Evolutionary conservation across 441 rosid genomes (phyloP).

Genomic region (Dalechampia spathulata): DNA sequence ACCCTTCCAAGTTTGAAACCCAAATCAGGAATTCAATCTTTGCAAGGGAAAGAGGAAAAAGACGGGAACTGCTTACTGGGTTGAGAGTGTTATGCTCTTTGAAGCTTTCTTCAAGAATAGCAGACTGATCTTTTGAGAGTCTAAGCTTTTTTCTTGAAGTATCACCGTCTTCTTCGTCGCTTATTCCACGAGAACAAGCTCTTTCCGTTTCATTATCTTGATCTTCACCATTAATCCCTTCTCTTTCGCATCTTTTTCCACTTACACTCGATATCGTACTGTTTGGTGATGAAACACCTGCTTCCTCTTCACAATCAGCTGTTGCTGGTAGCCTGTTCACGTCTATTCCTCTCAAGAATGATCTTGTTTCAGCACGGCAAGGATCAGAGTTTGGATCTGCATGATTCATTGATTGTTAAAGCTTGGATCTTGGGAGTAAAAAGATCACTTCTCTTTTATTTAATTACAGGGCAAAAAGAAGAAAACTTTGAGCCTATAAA

Average conservation of each 20-base stretch:
- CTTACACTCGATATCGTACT: slow-evolving; percentile 77
- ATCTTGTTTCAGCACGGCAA: slow-evolving; percentile 40
- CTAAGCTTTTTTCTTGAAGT: slow-evolving; percentile 81
- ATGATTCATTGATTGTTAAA: not conserved
- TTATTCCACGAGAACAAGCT: slow-evolving; percentile 61
- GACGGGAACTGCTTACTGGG: slow-evolving; percentile 87
- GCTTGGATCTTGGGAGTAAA: too few species aligned
- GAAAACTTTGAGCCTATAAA: too few species aligned
- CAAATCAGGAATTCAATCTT: not conserved
- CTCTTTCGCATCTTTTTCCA: slow-evolving; percentile 89
- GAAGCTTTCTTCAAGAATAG: slow-evolving; percentile 84
- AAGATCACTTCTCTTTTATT: too few species aligned
- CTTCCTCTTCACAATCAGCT: slow-evolving; percentile 69
- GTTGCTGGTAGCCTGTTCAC: slow-evolving; percentile 67
- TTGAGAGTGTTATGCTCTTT: slow-evolving; percentile 92
- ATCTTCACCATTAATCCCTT: slow-evolving; percentile 46
- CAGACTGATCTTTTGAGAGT: slow-evolving; percentile 87
- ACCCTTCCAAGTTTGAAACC: slow-evolving; percentile 16
- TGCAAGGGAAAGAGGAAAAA: not conserved
- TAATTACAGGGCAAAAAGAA: too few species aligned
- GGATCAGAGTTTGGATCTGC: slow-evolving; percentile 65
- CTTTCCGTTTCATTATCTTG: slow-evolving; percentile 50
- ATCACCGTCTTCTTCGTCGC: slow-evolving; percentile 86
- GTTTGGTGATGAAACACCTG: slow-evolving; percentile 81
- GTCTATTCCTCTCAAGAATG: slow-evolving; percentile 68